Conservation (phyloP, 805 yeast species). For the Clavispora fructus region DNA sequence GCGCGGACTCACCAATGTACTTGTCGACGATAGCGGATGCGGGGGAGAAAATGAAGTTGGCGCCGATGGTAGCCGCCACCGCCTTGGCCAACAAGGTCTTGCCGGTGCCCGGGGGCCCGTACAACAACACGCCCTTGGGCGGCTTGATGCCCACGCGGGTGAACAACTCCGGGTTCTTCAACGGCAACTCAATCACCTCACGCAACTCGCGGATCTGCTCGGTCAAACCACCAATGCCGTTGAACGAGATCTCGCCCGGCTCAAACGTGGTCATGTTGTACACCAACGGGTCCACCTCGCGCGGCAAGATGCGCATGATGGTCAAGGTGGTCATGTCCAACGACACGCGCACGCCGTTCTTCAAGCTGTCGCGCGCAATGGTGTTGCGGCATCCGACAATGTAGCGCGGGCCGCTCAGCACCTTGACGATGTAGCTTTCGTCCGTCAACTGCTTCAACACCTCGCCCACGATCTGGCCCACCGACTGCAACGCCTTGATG, state of each 20-base stretch:
- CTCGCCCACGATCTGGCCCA: conserved; percentile 96
- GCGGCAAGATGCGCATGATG: conserved; percentile 93
- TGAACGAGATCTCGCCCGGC: conserved; percentile 95
- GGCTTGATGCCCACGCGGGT: conserved; percentile 95
- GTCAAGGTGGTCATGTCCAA: conserved; percentile 96
- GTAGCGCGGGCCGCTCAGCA: conserved; percentile 94
- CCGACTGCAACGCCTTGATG: conserved; percentile 93
- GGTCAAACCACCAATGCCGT: conserved; percentile 91
- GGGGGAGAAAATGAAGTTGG: conserved; percentile 96
- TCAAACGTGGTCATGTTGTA: conserved; percentile 97
- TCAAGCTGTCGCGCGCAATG: conserved; percentile 72
- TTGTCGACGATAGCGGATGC: conserved; percentile 97
- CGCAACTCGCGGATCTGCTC: conserved; percentile 95
- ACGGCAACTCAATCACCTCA: conserved; percentile 95
- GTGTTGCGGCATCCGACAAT: conserved; percentile 96
- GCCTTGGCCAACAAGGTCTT: conserved; percentile 95
- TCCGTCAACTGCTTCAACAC: conserved; percentile 92
- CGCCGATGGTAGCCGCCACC: conserved; percentile 97
- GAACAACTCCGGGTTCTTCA: conserved; percentile 94
- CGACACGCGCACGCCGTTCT: conserved; percentile 94
- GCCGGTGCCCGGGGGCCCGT: conserved; percentile 99
- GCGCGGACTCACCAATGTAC: conserved; percentile 96
- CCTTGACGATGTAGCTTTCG: conserved; percentile 92
- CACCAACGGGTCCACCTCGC: conserved; percentile 97
- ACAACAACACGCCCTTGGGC: conserved; percentile 95